Percentiles rank a stretch among this genome's conserved stretches.
Conservation (phyloP, 2,329 filamentous ascomycete species). For the Metarhizium brunneum region DNA sequence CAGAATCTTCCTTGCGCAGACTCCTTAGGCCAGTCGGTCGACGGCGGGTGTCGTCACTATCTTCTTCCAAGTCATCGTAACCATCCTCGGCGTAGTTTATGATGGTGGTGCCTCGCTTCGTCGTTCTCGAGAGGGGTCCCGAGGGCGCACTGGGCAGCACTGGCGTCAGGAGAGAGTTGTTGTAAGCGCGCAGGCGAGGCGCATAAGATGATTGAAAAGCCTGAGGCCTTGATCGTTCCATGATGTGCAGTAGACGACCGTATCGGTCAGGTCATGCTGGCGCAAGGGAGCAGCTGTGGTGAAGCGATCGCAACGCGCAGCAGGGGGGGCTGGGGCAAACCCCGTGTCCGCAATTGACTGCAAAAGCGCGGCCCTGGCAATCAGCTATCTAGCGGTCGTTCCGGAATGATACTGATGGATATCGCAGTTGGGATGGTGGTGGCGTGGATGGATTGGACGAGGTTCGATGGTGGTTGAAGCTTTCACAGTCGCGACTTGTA, state of each 20-base stretch:
- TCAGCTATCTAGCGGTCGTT: neutral
- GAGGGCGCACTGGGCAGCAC: slow-evolving; percentile 62
- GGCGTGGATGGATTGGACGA: neutral
- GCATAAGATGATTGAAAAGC: slow-evolving; percentile 88
- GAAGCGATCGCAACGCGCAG: neutral
- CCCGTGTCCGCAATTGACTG: neutral
- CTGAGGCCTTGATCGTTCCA: slow-evolving; percentile 57
- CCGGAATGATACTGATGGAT: neutral
- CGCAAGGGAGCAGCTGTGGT: slow-evolving; percentile 5
- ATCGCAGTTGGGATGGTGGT: neutral
- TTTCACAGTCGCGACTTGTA: slow-evolving; percentile 9
- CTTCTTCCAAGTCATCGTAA: slow-evolving; percentile 68
- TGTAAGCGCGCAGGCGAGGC: slow-evolving; percentile 80
- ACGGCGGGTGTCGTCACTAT: slow-evolving; percentile 67
- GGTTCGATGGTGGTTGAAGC: neutral
- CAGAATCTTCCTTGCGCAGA: slow-evolving; percentile 64
- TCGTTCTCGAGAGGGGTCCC: slow-evolving; percentile 68
- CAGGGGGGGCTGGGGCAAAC: neutral
- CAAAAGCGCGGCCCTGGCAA: neutral
- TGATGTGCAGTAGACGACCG: slow-evolving; percentile 20
- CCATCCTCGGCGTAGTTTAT: slow-evolving; percentile 98
- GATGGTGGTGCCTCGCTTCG: slow-evolving; percentile 90
- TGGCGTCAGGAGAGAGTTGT: slow-evolving; percentile 83
- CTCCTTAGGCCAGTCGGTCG: slow-evolving; percentile 79
- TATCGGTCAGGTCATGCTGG: slow-evolving; percentile 22